Conservation (phyloP, 495 filamentous ascomycete genomes). For the Penicillium parvum region DNA sequence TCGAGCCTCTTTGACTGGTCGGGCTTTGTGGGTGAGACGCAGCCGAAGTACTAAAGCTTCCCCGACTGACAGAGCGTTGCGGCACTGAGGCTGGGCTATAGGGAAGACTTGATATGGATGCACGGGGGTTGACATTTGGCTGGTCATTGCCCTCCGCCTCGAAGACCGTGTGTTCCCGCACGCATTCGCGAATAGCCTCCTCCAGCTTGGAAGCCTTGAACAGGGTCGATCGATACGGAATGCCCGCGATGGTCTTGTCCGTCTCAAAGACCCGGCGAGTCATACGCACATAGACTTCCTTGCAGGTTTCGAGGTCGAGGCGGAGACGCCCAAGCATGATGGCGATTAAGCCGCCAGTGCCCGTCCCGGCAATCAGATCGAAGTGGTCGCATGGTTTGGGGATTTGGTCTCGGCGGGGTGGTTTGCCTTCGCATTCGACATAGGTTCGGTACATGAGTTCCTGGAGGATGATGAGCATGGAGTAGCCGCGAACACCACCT, state of each 20-base stretch:
- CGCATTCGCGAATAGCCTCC: constrained; percentile 87
- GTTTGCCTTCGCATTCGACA: constrained; percentile 75
- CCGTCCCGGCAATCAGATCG: constrained; percentile 91
- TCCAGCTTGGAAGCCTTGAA: constrained; percentile 96
- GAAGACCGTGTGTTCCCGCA: constrained; percentile 77
- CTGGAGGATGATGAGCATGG: constrained; percentile 90
- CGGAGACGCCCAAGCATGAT: constrained; percentile 92
- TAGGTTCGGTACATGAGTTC: constrained; percentile 94
- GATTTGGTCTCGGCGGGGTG: constrained; percentile 79
- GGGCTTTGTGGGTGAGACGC: constrained; percentile 27
- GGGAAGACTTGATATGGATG: constrained; percentile 36
- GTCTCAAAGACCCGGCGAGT: constrained; percentile 94
- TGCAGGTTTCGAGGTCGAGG: constrained; percentile 91
- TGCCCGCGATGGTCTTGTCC: constrained; percentile 93
- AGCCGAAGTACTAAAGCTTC: constrained; percentile 37
- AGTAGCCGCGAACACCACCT: constrained; percentile 94
- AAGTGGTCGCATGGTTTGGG: constrained; percentile 98
- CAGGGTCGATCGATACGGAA: constrained; percentile 86
- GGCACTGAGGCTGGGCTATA: constrained; percentile 36
- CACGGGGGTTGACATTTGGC: constrained; percentile 23
- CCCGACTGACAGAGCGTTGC: constrained; percentile 43
- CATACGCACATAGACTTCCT: constrained; percentile 90
- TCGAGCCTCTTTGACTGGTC: constrained; percentile 30
- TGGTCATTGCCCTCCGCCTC: constrained; percentile 76
- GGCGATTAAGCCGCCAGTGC: constrained; percentile 91